Base-by-base conservation (phyloP, 2,329 filamentous ascomycete species). In the Didymella segeticola region DNA sequence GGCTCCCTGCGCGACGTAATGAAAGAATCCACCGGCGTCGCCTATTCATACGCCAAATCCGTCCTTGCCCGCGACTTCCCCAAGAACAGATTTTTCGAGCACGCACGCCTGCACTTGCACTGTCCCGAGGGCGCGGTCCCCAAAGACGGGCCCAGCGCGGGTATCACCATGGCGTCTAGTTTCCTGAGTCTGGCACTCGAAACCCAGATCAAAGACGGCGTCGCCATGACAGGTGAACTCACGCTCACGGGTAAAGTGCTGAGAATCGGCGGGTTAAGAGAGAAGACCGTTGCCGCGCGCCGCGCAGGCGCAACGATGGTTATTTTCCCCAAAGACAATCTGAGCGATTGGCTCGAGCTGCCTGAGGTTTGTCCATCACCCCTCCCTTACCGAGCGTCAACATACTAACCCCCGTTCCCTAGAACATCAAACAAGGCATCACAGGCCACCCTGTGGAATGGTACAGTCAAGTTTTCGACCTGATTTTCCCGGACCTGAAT, bases 351-450 rank as follows among this genome's bases (percentile, higher is more conserved):
- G 96, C 80, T 97, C 45, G 95, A 99, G 77, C 82, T 99, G 65
- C 95, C 96, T 48, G 89, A 97, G 83, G 95, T 97, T 84, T 76
- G 91, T 61, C 25, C n/a, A 26, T 31, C 11, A 15, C 15, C 2
- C n/a, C 1, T 10, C 5, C 4, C 3, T 17, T n/a, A n/a, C n/a
- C n/a, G n/a, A n/a, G n/a, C 10, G 14, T 9, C 23, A 14, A 19
- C 22, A n/a, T 29, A 39, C 64, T 68, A 61, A 64, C 64, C 47
- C n/a, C n/a, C n/a, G n/a, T 49, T 29, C 56, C 19, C 15, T 73
- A 99, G 95, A 98, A 98, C 72, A 99, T 99, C 81, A 99, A 98
- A 79, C 86, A 96, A 70, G 93, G 92, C 63, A 90, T 99, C 58
- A 88, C 96, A 77, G 95, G 96, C 68, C 90, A 89, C 64, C 89